phyloP scores from a whole-genome alignment of 2,329 filamentous ascomycete species.

The Cadophora gregata region DNA sequence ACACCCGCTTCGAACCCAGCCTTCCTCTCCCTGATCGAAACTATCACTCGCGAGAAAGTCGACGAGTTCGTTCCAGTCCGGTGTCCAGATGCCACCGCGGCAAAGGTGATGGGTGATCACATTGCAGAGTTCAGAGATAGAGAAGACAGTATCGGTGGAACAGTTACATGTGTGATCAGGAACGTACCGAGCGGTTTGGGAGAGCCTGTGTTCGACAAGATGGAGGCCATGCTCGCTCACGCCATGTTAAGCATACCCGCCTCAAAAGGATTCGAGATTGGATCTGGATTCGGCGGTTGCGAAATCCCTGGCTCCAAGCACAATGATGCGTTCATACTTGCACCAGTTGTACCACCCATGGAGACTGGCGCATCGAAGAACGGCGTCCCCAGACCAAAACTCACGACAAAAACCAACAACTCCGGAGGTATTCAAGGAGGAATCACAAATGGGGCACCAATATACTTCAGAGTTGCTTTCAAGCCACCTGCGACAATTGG shows the following conservation, averaged over 20 bases:
- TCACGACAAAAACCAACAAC: conserved; percentile 93
- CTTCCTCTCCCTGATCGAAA: conserved; percentile 76
- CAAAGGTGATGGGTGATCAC: conserved; percentile 75
- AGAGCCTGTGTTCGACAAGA: conserved; percentile 94
- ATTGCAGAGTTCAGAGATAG: conserved; percentile 80
- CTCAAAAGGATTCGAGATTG: conserved; percentile 94
- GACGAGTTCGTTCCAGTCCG: conserved; percentile 86
- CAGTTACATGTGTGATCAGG: conserved; percentile 90
- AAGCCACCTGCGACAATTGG: conserved; percentile 95
- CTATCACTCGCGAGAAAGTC: conserved; percentile 75
- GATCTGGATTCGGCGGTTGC: conserved; percentile 87
- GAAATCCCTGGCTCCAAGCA: conserved; percentile 87
- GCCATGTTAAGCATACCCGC: conserved; percentile 96
- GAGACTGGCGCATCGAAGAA: conserved; percentile 52
- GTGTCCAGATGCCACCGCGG: conserved; percentile 73
- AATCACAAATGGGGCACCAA: conserved; percentile 89
- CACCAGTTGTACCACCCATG: conserved; percentile 52
- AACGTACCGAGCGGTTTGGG: conserved; percentile 86
- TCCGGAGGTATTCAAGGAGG: conserved; percentile 94
- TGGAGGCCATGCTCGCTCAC: conserved; percentile 89
- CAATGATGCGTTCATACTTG: conserved; percentile 82
- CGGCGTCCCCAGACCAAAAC: conserved; percentile 60
- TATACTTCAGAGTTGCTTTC: conserved; percentile 95
- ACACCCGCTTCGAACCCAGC: conserved; percentile 75
- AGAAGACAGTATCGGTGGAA: conserved; percentile 90